These are phyloP conservation scores for Cladophialophora bantiana DNA, from an alignment of 2,329 filamentous ascomycete genomes.

Conservation along the genomic window DNA sequence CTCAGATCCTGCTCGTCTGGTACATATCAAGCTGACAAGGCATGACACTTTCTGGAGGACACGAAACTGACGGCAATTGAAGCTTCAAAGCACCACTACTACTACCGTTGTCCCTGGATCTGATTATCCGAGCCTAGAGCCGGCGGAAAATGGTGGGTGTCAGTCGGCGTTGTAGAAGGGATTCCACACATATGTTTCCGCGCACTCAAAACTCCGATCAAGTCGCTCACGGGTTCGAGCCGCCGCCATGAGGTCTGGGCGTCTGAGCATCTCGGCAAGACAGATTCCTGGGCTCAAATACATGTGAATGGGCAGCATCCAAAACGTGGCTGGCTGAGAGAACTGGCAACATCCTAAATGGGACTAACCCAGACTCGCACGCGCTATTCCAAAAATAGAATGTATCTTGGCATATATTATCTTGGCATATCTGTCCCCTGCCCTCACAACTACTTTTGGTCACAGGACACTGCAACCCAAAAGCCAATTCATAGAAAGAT, in stretches of 20 bases:
- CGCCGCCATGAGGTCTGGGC: background rate
- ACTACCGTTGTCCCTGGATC: background rate
- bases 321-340: background rate
- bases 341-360: background rate
- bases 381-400: background rate
- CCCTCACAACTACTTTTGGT: background rate
- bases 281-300: background rate
- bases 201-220: background rate
- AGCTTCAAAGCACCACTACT: background rate
- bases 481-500: constrained; percentile 4
- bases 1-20: background rate
- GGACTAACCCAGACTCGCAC: background rate
- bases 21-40: background rate
- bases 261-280: background rate
- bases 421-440: constrained; percentile 15
- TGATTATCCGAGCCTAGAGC: background rate
- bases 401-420: background rate
- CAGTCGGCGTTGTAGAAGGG: background rate
- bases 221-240: background rate
- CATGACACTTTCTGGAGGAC: background rate
- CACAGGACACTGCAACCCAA: background rate
- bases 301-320: background rate
- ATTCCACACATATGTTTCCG: background rate
- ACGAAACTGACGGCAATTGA: background rate
- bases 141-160: background rate